Conservation (phyloP, 352 stramenopile species). For the Pythium myriotylum region DNA sequence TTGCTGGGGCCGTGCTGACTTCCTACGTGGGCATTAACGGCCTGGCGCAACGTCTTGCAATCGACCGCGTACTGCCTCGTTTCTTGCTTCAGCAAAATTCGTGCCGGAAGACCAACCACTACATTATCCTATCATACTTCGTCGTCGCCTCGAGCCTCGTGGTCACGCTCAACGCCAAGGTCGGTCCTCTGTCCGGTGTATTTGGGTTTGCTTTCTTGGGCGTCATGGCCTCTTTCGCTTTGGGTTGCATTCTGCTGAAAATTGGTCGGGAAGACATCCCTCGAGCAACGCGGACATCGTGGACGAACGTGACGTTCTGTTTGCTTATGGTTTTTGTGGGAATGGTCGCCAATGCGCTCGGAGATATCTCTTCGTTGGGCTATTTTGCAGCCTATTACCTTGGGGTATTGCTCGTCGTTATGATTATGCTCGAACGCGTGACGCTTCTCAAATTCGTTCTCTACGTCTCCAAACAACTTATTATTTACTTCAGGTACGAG, state of each 20-base stretch:
- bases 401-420: slow-evolving; percentile 46
- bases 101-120: slow-evolving; percentile 79
- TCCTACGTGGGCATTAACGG: slow-evolving; percentile 73
- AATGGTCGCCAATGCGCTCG: slow-evolving; percentile 56
- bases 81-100: slow-evolving; percentile 65
- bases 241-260: slow-evolving; percentile 88
- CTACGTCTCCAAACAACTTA: slow-evolving; percentile 35
- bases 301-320: slow-evolving; percentile 57
- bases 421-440: slow-evolving; percentile 71
- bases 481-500: slow-evolving; percentile 22
- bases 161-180: slow-evolving; percentile 76
- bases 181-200: slow-evolving; percentile 77
- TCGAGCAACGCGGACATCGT: slow-evolving; percentile 64
- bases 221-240: slow-evolving; percentile 82
- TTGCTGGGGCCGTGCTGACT: slow-evolving; percentile 73
- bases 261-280: slow-evolving; percentile 77
- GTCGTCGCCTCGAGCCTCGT: slow-evolving; percentile 71
- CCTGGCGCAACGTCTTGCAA: slow-evolving; percentile 70
- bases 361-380: slow-evolving; percentile 40
- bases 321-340: slow-evolving; percentile 49
- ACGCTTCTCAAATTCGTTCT: slow-evolving; percentile 40
- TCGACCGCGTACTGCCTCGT: slow-evolving; percentile 69
- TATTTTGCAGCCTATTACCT: slow-evolving; percentile 71
- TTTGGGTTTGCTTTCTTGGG: slow-evolving; percentile 89
- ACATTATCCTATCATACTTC: slow-evolving; percentile 83